phyloP scores from a whole-genome alignment of 1,284 basidiomycete genomes.

The Coriolopsis trogii region DNA sequence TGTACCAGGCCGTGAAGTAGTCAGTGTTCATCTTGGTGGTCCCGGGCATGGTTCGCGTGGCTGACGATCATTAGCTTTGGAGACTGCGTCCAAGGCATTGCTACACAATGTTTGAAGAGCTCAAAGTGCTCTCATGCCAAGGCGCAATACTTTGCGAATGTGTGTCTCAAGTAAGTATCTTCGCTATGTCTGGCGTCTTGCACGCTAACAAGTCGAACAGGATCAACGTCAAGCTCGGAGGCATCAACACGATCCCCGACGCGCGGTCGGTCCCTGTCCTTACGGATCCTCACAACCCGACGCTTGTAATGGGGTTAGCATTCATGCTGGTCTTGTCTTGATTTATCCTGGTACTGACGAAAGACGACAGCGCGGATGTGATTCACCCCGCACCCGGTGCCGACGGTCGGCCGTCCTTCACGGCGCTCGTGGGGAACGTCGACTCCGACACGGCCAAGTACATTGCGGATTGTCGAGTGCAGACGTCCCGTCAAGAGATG shows the following conservation, averaged over 20 bases:
- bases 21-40: slow-evolving; percentile 39
- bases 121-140: slow-evolving; percentile 65
- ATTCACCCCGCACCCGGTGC: slow-evolving; percentile 79
- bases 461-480: slow-evolving; percentile 60
- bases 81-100: slow-evolving; percentile 49
- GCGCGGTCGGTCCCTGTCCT: slow-evolving; percentile 59
- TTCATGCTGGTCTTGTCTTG: background rate
- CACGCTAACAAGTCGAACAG: slow-evolving; percentile 38
- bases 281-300: slow-evolving; percentile 69
- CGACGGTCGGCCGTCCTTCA: slow-evolving; percentile 73
- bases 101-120: slow-evolving; percentile 74
- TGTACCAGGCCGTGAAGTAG: slow-evolving; percentile 78
- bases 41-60: slow-evolving; percentile 2
- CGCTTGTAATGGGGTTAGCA: slow-evolving; percentile 69
- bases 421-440: slow-evolving; percentile 73
- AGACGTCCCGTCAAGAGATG: slow-evolving; percentile 72
- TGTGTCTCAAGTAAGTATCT: slow-evolving; percentile 68
- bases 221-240: slow-evolving; percentile 81
- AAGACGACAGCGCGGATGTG: slow-evolving; percentile 67
- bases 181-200: background rate
- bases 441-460: slow-evolving; percentile 65
- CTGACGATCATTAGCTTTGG: slow-evolving; percentile 15
- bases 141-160: slow-evolving; percentile 76
- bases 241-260: slow-evolving; percentile 75
- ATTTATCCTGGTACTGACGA: background rate